phyloP scores from a whole-genome alignment of 768 basidiomycete genomes.

The Russula sp. region DNA sequence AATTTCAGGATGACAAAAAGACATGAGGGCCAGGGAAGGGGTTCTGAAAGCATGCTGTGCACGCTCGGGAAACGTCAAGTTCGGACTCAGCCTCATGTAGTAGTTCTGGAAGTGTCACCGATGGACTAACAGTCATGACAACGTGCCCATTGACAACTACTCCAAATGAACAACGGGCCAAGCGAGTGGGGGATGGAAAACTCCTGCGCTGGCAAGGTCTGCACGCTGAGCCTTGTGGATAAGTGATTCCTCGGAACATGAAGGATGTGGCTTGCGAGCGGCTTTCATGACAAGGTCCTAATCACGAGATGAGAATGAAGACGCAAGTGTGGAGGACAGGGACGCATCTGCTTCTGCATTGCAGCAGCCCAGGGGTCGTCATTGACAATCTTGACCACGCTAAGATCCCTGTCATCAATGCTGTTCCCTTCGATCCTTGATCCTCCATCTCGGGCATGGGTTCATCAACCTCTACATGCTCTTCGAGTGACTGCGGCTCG shows the following conservation, averaged over 20 bases:
- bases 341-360: slow-evolving; percentile 74
- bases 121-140: slow-evolving; percentile 48
- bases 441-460: slow-evolving; percentile 21
- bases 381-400: slow-evolving; percentile 77
- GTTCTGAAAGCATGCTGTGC: slow-evolving; percentile 14
- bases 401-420: slow-evolving; percentile 39
- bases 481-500: neutral
- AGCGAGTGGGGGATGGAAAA: slow-evolving; percentile 10
- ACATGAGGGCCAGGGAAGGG: slow-evolving; percentile 13
- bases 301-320: slow-evolving; percentile 33
- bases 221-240: slow-evolving; percentile 25
- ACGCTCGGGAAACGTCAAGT: slow-evolving; percentile 10
- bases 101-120: too few species aligned
- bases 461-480: slow-evolving; percentile 18
- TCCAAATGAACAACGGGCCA: slow-evolving; percentile 25
- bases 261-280: slow-evolving; percentile 31
- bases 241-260: slow-evolving; percentile 31
- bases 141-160: slow-evolving; percentile 45
- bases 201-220: slow-evolving; percentile 14
- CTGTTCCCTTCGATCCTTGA: slow-evolving; percentile 30
- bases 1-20: neutral
- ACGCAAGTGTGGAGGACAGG: too few species aligned
- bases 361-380: slow-evolving; percentile 84
- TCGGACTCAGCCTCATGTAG: slow-evolving; percentile 36
- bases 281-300: slow-evolving; percentile 73